Base-by-base conservation (phyloP, 2,329 filamentous ascomycete species). In the Metarhizium brunneum region DNA sequence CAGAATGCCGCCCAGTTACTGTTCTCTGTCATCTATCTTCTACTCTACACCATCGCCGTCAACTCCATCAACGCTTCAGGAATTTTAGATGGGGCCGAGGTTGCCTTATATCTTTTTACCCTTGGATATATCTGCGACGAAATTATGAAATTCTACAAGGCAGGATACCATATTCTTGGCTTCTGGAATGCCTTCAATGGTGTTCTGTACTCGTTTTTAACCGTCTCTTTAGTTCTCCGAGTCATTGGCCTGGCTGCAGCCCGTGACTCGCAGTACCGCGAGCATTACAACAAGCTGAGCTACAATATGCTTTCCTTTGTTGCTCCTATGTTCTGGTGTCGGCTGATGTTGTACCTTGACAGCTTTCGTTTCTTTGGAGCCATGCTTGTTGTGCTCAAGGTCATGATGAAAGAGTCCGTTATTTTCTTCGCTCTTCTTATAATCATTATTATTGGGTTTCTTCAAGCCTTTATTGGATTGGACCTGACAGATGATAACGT, bases 141-240 rank as follows among this genome's bases (percentile, higher is more conserved):
- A 67, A 62, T 86, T 1, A 76, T 85, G 66, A 99, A 99, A 70
- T 82, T 96, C 63, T 96, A 90, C 83, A 99, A 99, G 69, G 88
- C 96, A 14, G 94, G 94, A 10, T 83, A 88, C 59, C 88, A 87
- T 64, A 97, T 97, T 65, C 79, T 99, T 55, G 87, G 90, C 20
- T 99, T 99, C 70, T 97, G 94, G 94, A 96, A 96, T 65, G 88
- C 88, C 29, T 96, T 99, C 76, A 99, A 99, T 70, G 81, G 82
- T 30, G 79, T 86, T 0, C 78, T 99, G 0, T 99, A 99, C 70
- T 71, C 81, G 0, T 76, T 97, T 1, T 77, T 99, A 38, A 82
- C 84, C 0, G 81, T 88, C 3, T 95, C 90, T 2, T 86, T 99
- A 60, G 74, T 88, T 47, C 75, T 92, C 42, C 87, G 94, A 38